Conservation (phyloP, 352 stramenopile species). For the Pythium graminicola region DNA sequence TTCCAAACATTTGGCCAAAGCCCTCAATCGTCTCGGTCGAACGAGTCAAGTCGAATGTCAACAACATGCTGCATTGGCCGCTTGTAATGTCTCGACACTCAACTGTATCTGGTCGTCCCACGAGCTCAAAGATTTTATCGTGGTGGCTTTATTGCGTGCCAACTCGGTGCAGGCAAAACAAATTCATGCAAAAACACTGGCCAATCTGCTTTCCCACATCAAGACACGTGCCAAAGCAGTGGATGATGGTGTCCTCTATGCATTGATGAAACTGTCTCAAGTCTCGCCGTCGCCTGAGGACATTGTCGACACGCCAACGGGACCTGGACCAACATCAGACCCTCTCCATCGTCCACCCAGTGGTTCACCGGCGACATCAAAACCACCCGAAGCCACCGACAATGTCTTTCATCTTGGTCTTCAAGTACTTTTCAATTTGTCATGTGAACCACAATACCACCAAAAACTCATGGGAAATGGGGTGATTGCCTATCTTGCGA, state of each 20-base stretch:
- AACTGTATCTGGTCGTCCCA: slow-evolving; percentile 63
- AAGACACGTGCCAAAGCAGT: slow-evolving; percentile 48
- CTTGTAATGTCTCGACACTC: slow-evolving; percentile 66
- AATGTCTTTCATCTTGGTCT: slow-evolving; percentile 67
- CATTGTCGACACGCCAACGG: slow-evolving; percentile 1
- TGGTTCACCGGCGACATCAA: not conserved
- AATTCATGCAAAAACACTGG: slow-evolving; percentile 76
- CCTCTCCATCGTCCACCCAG: not conserved
- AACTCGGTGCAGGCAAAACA: slow-evolving; percentile 80
- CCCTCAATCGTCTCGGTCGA: slow-evolving; percentile 62
- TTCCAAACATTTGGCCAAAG: slow-evolving; percentile 42
- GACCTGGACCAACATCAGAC: not conserved
- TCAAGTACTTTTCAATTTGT: slow-evolving; percentile 73
- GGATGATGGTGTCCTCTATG: slow-evolving; percentile 71
- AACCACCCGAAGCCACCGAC: slow-evolving; percentile 25
- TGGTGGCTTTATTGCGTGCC: slow-evolving; percentile 61
- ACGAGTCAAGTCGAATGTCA: slow-evolving; percentile 72
- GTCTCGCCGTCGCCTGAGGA: slow-evolving; percentile 29
- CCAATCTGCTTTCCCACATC: slow-evolving; percentile 63
- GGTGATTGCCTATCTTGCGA: slow-evolving; percentile 58
- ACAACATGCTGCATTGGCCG: slow-evolving; percentile 71
- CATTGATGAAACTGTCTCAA: slow-evolving; percentile 75
- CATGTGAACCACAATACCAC: slow-evolving; percentile 61
- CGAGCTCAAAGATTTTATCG: slow-evolving; percentile 80
- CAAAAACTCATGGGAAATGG: slow-evolving; percentile 63